These are phyloP conservation scores for Lepidium aucheri DNA, from an alignment of 345 rosid genomes.

Conservation along the genomic window DNA sequence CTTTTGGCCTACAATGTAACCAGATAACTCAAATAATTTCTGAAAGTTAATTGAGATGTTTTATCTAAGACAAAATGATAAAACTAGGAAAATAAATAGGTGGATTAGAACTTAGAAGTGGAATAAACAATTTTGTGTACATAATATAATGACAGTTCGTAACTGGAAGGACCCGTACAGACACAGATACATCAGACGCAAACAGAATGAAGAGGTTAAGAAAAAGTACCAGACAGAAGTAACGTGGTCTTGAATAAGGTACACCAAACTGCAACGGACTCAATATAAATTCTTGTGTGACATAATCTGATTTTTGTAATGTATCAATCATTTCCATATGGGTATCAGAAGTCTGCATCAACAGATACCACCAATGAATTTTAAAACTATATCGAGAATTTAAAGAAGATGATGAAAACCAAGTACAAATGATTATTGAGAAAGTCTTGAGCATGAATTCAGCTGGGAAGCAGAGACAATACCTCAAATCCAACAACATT, in stretches of 20 bases:
- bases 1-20: slow-evolving; percentile 58
- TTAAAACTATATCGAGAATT: not conserved
- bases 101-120: not conserved
- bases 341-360: slow-evolving; percentile 75
- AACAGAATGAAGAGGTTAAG: not conserved
- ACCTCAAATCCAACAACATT: slow-evolving; percentile 94
- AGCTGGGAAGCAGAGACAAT: not conserved
- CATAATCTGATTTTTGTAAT: slow-evolving; percentile 42
- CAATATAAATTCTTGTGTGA: slow-evolving; percentile 75
- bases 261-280: slow-evolving; percentile 89
- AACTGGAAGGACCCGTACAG: not conserved
- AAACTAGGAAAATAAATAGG: not conserved
- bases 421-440: not conserved
- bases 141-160: not conserved
- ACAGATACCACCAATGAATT: slow-evolving; percentile 1
- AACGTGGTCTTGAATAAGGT: slow-evolving; percentile 97
- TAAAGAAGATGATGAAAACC: not conserved
- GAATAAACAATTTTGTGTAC: not conserved
- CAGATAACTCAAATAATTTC: not conserved
- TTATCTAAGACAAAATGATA: not conserved
- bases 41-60: not conserved
- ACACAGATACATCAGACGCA: not conserved
- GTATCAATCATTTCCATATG: slow-evolving; percentile 63
- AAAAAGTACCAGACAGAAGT: slow-evolving; percentile 75
- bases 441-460: not conserved